Conservation (phyloP, 2,329 filamentous ascomycete genomes). For the Penicillium sp. region DNA sequence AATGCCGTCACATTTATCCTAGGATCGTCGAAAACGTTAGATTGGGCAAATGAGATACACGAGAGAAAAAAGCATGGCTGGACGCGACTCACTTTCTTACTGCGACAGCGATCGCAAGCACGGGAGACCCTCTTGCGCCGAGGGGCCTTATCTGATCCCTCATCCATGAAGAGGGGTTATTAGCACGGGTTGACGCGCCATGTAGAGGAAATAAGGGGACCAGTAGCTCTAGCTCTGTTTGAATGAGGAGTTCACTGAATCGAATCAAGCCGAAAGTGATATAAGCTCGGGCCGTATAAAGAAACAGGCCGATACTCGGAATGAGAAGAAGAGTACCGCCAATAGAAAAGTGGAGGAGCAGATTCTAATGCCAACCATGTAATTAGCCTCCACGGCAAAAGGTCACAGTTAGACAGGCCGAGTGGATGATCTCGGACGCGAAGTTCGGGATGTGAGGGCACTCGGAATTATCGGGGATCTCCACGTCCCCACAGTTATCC, state of each 20-base stretch:
- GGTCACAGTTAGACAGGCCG: background rate
- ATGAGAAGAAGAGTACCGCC: background rate
- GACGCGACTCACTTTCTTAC: slow-evolving; percentile 38
- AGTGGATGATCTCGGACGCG: background rate
- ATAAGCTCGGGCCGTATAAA: background rate
- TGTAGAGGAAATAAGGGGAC: slow-evolving; percentile 8
- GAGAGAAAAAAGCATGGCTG: background rate
- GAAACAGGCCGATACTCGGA: background rate
- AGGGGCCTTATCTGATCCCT: slow-evolving; percentile 41
- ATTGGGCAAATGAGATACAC: background rate
- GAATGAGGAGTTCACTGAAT: background rate
- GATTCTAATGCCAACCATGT: background rate
- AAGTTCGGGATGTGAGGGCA: slow-evolving; percentile 3
- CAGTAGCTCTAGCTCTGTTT: background rate
- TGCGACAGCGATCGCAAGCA: slow-evolving; percentile 48
- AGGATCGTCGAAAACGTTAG: background rate
- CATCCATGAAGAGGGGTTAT: slow-evolving; percentile 38
- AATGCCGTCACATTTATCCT: slow-evolving; percentile 48
- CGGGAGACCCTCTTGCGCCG: slow-evolving; percentile 48
- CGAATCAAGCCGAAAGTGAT: background rate
- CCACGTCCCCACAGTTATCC: background rate
- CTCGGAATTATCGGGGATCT: slow-evolving; percentile 2
- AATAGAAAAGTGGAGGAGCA: background rate
- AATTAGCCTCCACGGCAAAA: background rate
- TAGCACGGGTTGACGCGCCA: slow-evolving; percentile 27